Evolutionary conservation across 441 rosid genomes (phyloP).

Genomic region (Macaranga tanarius): DNA sequence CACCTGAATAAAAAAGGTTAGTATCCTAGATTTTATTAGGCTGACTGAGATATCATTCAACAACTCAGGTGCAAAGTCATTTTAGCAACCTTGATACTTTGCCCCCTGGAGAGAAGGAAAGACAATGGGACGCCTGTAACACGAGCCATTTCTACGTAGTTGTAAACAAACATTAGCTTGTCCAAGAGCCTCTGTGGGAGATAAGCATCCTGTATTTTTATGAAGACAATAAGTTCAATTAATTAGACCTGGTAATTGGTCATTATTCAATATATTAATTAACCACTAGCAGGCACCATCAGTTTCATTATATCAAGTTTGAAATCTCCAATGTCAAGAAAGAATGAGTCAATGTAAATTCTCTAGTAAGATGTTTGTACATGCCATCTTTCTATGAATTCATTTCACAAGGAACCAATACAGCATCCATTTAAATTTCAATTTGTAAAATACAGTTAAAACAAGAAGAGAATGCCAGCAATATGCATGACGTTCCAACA

Average conservation of each 20-base stretch:
- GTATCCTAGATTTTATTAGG: slow-evolving; percentile 16
- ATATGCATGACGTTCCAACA: background rate
- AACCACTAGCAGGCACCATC: background rate
- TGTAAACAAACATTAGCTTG: slow-evolving; percentile 88
- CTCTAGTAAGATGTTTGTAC: background rate
- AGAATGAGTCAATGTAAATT: background rate
- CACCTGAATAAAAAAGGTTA: slow-evolving; percentile 50
- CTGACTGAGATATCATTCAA: slow-evolving; percentile 19
- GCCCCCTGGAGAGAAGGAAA: slow-evolving; percentile 97
- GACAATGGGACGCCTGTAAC: slow-evolving; percentile 97
- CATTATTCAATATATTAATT: background rate
- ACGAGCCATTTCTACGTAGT: slow-evolving; percentile 99
- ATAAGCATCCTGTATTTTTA: slow-evolving; percentile 85
- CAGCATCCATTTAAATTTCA: background rate
- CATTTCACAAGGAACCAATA: background rate
- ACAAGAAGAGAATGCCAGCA: background rate
- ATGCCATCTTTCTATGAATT: background rate
- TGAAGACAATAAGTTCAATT: slow-evolving; percentile 19
- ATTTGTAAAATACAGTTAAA: background rate
- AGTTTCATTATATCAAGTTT: background rate
- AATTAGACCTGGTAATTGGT: slow-evolving; percentile 1
- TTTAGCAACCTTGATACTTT: slow-evolving; percentile 78
- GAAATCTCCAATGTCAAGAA: background rate
- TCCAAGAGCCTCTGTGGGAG: slow-evolving; percentile 97
- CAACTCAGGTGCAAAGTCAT: slow-evolving; percentile 3